Percentiles rank a stretch among this genome's conserved stretches.
Evolutionary conservation across 192 early-diverging fungal species (phyloP).

Genomic region (Entophlyctis luteolus): DNA sequence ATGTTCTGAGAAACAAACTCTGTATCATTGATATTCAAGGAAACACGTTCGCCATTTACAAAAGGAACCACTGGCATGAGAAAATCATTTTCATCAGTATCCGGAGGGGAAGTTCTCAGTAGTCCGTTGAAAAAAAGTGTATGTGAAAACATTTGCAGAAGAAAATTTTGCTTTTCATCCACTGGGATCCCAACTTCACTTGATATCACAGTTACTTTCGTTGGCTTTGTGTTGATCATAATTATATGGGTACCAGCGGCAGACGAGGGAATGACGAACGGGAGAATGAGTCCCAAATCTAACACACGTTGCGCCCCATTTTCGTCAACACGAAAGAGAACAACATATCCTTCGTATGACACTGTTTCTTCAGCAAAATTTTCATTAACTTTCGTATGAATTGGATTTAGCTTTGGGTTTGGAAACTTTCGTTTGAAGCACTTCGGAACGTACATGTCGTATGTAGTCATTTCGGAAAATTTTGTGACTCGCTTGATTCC

Average conservation of each 20-base stretch:
- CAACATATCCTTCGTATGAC: slow-evolving; percentile 5
- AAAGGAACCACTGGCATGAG: slow-evolving; percentile 8
- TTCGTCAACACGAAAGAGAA: slow-evolving; percentile 6
- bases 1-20: neutral
- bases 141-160: slow-evolving; percentile 1
- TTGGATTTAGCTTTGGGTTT: neutral
- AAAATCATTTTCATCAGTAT: neutral
- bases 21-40: neutral
- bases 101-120: neutral
- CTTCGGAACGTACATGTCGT: slow-evolving; percentile 1
- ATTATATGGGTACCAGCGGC: neutral
- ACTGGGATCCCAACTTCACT: neutral
- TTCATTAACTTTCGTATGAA: neutral
- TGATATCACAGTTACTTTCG: neutral
- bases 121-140: slow-evolving; percentile 12
- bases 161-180: neutral
- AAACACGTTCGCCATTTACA: neutral
- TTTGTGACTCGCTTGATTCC: slow-evolving; percentile 1
- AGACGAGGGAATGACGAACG: neutral
- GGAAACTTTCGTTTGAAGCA: neutral
- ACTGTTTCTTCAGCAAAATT: neutral
- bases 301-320: neutral
- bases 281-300: slow-evolving; percentile 11
- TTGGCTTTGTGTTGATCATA: neutral
- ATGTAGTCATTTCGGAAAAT: neutral